A percentile compares a stretch with the other conserved stretches of the same genome.
These are phyloP conservation scores for Nannochloropsis oceanica DNA, from an alignment of 108 stramenopile species.

Conservation along the genomic window DNA sequence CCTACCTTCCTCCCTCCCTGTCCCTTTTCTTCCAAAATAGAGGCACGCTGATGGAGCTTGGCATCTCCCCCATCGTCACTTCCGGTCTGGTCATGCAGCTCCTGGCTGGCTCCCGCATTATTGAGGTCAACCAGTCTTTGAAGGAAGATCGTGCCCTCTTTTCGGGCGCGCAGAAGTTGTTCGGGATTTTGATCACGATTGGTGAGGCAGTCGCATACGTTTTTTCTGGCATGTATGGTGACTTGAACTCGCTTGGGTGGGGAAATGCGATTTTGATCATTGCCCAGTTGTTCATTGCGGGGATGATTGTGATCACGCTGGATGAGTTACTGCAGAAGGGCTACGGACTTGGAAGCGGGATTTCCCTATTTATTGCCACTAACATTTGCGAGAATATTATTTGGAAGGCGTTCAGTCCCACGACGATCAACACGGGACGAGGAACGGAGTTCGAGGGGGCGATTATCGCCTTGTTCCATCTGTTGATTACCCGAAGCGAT, in stretches of 20 bases:
- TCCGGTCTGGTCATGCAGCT: conserved; percentile 39
- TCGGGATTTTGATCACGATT: conserved; percentile 94
- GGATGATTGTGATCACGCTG: conserved; percentile 92
- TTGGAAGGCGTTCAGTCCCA: conserved; percentile 97
- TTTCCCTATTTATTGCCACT: conserved; percentile 97
- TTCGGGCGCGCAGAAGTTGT: conserved; percentile 93
- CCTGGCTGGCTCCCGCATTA: conserved; percentile 68
- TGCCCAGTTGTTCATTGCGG: conserved; percentile 90
- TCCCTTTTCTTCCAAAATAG: neutral
- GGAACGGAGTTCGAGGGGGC: conserved; percentile 99
- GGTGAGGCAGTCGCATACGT: conserved; percentile 99
- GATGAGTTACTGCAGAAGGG: conserved; percentile 99
- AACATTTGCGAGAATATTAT: conserved; percentile 98
- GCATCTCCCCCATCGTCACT: conserved; percentile 69
- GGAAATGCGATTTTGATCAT: conserved; percentile 96
- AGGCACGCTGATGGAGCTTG: conserved; percentile 98
- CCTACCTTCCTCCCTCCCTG: neutral
- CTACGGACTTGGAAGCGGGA: conserved; percentile 91
- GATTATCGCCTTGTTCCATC: conserved; percentile 92
- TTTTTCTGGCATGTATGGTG: conserved; percentile 95
- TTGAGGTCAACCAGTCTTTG: conserved; percentile 93
- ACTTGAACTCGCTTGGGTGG: conserved; percentile 77
- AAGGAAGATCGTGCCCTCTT: conserved; percentile 97
- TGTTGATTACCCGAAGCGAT: conserved; percentile 78
- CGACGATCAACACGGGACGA: conserved; percentile 97